phyloP scores from a whole-genome alignment of 768 basidiomycete species.

The Naganishia randhawae region DNA sequence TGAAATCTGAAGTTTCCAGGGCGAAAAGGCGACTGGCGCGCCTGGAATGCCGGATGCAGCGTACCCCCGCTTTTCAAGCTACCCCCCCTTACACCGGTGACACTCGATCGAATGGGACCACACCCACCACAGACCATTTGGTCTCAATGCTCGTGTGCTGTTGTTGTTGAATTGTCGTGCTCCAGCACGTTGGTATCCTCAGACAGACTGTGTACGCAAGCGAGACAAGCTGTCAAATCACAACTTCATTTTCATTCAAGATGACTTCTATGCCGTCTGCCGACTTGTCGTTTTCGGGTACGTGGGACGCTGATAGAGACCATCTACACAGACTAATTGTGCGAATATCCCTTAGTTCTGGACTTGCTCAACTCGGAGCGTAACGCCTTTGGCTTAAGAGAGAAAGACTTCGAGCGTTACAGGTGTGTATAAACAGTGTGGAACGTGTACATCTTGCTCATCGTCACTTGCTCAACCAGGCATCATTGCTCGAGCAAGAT shows the following conservation, averaged over 20 bases:
- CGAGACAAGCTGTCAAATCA: too few species aligned
- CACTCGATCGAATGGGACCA: neutral
- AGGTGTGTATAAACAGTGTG: conserved; percentile 55
- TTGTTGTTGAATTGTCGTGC: too few species aligned
- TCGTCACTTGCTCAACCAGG: conserved; percentile 53
- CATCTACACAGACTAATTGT: neutral
- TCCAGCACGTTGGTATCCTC: neutral
- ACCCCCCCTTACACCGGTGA: too few species aligned
- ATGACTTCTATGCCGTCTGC: neutral
- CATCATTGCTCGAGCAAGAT: conserved; percentile 90
- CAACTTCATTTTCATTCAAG: neutral
- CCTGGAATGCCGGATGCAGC: too few species aligned
- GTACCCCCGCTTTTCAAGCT: too few species aligned
- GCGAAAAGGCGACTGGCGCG: too few species aligned
- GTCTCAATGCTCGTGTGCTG: too few species aligned
- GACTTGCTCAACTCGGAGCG: conserved; percentile 83
- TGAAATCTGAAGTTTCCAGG: too few species aligned
- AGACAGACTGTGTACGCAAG: neutral
- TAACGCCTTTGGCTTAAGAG: conserved; percentile 82
- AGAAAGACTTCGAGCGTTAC: conserved; percentile 82
- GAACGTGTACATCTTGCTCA: neutral
- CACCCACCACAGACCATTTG: neutral
- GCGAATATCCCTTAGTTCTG: conserved; percentile 59
- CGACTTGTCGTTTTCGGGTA: conserved; percentile 21
- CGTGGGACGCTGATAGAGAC: neutral